A percentile compares a stretch with the other conserved stretches of the same genome.
Conservation (phyloP, 2,329 filamentous ascomycete species). For the Cyanodermella asteris region DNA sequence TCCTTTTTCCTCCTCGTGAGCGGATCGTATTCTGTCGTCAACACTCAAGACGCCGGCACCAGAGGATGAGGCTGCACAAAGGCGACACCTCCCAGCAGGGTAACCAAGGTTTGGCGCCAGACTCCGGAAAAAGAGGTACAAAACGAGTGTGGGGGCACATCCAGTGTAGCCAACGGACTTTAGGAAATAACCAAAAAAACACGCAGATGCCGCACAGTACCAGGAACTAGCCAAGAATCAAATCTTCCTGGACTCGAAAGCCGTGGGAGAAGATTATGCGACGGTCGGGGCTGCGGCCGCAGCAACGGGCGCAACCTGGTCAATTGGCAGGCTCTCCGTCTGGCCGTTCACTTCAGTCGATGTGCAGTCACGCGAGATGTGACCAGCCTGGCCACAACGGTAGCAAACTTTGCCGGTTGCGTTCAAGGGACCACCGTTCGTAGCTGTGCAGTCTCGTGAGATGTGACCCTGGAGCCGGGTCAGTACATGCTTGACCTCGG, state of each 20-base stretch:
- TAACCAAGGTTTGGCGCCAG: too few species aligned
- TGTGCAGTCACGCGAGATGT: constrained; percentile 90
- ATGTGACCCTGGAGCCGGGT: constrained; percentile 44
- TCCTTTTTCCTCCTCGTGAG: too few species aligned
- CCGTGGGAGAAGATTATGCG: too few species aligned
- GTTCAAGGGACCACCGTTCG: constrained; percentile 87
- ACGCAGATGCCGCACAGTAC: not conserved
- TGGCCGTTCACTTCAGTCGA: constrained; percentile 38
- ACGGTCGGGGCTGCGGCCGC: constrained; percentile 21
- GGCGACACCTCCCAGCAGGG: too few species aligned
- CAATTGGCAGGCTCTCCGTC: too few species aligned
- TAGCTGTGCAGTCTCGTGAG: constrained; percentile 83
- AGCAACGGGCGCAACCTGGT: constrained; percentile 21
- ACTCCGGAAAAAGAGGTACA: constrained; percentile 1
- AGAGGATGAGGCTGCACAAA: not conserved
- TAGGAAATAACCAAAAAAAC: constrained; percentile 4
- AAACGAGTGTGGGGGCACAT: constrained; percentile 3
- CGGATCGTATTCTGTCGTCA: too few species aligned
- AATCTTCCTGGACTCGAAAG: too few species aligned
- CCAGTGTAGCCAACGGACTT: too few species aligned
- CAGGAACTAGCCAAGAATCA: too few species aligned
- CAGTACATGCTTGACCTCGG: constrained; percentile 4
- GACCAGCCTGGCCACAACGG: constrained; percentile 82
- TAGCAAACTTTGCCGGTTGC: constrained; percentile 98
- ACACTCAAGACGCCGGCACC: constrained; percentile 2